Conservation (phyloP, 1,284 basidiomycete species). For the Ceratobasidium sp. region DNA sequence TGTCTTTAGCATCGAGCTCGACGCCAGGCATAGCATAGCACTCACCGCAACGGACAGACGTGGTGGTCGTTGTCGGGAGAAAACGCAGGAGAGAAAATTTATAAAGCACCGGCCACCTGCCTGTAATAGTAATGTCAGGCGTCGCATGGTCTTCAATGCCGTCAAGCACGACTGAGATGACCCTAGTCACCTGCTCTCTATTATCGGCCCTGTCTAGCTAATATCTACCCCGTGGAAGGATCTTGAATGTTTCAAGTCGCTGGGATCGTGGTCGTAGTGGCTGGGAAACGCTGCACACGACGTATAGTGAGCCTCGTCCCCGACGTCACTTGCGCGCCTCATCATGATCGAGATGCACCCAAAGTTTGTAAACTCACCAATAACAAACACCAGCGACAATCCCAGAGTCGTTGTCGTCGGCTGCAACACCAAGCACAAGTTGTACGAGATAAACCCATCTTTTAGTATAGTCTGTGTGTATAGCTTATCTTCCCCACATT, state of each 20-base stretch:
- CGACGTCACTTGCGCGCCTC: background rate
- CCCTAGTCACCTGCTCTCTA: slow-evolving; percentile 16
- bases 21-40: background rate
- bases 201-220: background rate
- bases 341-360: background rate
- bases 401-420: background rate
- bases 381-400: background rate
- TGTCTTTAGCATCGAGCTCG: slow-evolving; percentile 17
- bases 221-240: background rate
- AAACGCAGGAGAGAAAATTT: slow-evolving; percentile 42
- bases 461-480: slow-evolving; percentile 44
- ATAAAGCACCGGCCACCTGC: slow-evolving; percentile 44
- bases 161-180: slow-evolving; percentile 43
- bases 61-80: slow-evolving; percentile 29
- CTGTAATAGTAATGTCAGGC: slow-evolving; percentile 45
- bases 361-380: slow-evolving; percentile 14
- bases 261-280: background rate
- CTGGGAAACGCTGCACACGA: slow-evolving; percentile 3
- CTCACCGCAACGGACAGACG: slow-evolving; percentile 31
- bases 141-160: slow-evolving; percentile 39
- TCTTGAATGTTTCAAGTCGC: too few relatives aligned
- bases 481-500: slow-evolving; percentile 46
- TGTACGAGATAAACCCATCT: slow-evolving; percentile 37
- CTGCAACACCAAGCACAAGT: background rate
- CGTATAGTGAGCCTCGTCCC: background rate